Evolutionary conservation across 257 asterid genomes (phyloP), one percentile per base, ranked within the genome.

Genomic region (Petunia axillaris): DNA sequence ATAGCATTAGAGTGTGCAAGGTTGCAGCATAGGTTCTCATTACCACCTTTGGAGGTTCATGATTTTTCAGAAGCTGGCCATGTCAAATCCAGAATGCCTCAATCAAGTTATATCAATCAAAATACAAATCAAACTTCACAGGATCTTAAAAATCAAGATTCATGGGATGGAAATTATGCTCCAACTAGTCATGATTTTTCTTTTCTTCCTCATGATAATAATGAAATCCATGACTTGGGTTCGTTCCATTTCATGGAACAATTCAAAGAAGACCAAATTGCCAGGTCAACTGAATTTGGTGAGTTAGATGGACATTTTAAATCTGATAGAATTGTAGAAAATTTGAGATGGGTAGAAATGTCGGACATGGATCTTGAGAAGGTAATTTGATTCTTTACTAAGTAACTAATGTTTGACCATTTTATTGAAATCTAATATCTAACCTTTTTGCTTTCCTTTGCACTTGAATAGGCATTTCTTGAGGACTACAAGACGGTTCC

Each of bases 291-390:
- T 25, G 25, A 70, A 14, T 68, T 63, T 52, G 82, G 43, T 11
- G 81, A 63, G 11, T 15, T 62, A 8, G 57, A 55, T 4, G 65
- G 64, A 1, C 77, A 55, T 8, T 6, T 80, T 11, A 68, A 43
- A 55, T 40, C 78, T 35, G 79, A 80, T 43, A 81, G 84, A 53
- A 65, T 75, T 76, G 77, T 76, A 38, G 84, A 81, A 76, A 81
- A 91, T 57, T 86, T 91, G 88, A 89, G 96, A 81, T 88, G 93
- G 96, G 83, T 89, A 44, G 96, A 92, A 52, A 88, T 88, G 92
- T 85, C 92, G 43, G 84, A 86, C 83, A 64, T 81, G 14, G 90
- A 91, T 57, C 88, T 88, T 76, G 90, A 87, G 75, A 86, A 88
- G 92, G 93, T 88, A 70, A 68, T 9, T 35, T 41, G 11, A 52